Evolutionary conservation across 805 yeast genomes (phyloP).

Genomic region (Cyberlindnera americana): DNA sequence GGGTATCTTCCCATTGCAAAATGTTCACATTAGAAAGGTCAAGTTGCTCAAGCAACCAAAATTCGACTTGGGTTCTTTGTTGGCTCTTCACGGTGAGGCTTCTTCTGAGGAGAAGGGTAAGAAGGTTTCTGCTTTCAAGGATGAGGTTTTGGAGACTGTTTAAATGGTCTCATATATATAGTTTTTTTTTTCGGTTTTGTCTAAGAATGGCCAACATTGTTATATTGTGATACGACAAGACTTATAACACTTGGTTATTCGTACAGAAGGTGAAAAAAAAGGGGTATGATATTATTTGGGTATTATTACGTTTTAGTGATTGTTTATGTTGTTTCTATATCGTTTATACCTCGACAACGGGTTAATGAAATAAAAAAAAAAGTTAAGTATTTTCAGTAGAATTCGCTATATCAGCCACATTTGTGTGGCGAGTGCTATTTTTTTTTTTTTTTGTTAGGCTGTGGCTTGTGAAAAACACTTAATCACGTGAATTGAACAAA

Average conservation of each 20-base stretch:
- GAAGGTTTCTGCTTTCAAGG: conserved; percentile 97
- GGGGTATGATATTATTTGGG: conserved; percentile 11
- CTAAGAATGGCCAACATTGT: too few species aligned
- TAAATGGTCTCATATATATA: too few species aligned
- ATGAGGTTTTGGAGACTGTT: conserved; percentile 95
- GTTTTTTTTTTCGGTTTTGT: too few species aligned
- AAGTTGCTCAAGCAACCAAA: conserved; percentile 98
- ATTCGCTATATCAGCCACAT: too few species aligned
- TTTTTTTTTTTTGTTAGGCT: too few species aligned
- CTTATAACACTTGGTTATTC: neutral
- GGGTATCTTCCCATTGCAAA: conserved; percentile 95
- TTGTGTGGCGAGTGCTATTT: conserved; percentile 3
- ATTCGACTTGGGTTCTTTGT: conserved; percentile 94
- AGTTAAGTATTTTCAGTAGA: too few species aligned
- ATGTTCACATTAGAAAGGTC: conserved; percentile 98
- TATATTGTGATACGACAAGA: conserved; percentile 3
- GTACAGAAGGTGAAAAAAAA: too few species aligned
- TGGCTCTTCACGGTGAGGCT: conserved; percentile 96
- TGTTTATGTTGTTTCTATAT: neutral
- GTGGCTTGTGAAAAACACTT: conserved; percentile 1
- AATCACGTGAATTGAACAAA: conserved; percentile 23
- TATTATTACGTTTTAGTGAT: neutral
- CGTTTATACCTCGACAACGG: conserved; percentile 1
- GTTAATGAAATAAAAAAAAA: conserved; percentile 2
- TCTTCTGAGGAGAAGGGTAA: conserved; percentile 94